Evolutionary conservation across 768 basidiomycete genomes (phyloP).

Genomic region (Auriscalpium microsporum): DNA sequence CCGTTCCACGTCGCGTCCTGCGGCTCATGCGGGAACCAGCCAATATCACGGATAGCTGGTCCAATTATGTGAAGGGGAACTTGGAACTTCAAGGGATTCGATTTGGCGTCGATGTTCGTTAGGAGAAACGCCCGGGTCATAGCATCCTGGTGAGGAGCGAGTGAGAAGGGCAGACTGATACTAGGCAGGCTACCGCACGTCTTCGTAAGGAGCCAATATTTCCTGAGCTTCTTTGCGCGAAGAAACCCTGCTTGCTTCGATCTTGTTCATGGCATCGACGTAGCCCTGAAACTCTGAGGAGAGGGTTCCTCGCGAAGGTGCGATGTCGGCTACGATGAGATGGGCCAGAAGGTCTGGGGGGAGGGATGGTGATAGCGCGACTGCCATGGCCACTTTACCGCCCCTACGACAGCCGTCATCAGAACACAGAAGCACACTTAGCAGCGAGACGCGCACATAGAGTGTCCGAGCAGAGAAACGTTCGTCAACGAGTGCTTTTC

Average conservation of each 20-base stretch:
- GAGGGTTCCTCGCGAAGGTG: slow-evolving; percentile 51
- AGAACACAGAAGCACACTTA: no score
- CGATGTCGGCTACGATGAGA: slow-evolving; percentile 76
- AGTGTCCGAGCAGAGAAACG: slow-evolving; percentile 79
- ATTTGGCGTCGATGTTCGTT: slow-evolving; percentile 59
- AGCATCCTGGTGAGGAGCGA: slow-evolving; percentile 43
- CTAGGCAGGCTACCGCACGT: slow-evolving; percentile 30
- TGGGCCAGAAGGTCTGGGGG: slow-evolving; percentile 36
- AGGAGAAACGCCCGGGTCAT: slow-evolving; percentile 74
- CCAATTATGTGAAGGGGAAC: slow-evolving; percentile 65
- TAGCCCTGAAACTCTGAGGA: slow-evolving; percentile 63
- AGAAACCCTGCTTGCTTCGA: slow-evolving; percentile 50
- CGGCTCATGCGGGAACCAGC: slow-evolving; percentile 67
- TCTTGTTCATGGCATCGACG: slow-evolving; percentile 62
- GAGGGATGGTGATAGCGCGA: slow-evolving; percentile 45
- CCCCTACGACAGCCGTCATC: slow-evolving; percentile 44
- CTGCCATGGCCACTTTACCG: slow-evolving; percentile 73
- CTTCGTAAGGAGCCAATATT: slow-evolving; percentile 53
- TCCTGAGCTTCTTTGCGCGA: slow-evolving; percentile 64
- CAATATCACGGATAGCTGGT: slow-evolving; percentile 56
- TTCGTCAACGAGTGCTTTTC: slow-evolving; percentile 41
- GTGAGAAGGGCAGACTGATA: neutral
- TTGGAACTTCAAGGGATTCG: slow-evolving; percentile 48
- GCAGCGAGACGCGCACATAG: slow-evolving; percentile 67
- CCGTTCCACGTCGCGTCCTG: slow-evolving; percentile 48